A percentile compares a stretch with the other conserved stretches of the same genome.
These are phyloP conservation scores for Aegilops sharonensis DNA, from an alignment of 176 grass and related monocot species.

Conservation along the genomic window DNA sequence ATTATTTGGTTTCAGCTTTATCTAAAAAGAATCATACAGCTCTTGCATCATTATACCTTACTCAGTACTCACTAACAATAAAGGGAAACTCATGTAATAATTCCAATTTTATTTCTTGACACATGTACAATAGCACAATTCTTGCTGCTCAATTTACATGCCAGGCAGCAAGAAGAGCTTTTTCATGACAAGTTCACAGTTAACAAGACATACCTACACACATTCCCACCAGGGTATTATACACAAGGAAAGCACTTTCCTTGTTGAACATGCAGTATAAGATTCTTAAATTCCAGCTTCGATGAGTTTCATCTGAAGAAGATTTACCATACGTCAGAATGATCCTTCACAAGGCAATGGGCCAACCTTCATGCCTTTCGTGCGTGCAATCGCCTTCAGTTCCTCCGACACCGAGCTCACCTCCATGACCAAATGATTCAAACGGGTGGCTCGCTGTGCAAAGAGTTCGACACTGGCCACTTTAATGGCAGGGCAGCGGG, in stretches of 20 bases:
- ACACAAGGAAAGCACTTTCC: background rate
- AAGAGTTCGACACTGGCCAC: constrained; percentile 44
- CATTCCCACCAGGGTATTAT: background rate
- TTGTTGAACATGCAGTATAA: constrained; percentile 27
- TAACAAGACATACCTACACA: background rate
- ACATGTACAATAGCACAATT: constrained; percentile 27
- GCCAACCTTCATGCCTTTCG: constrained; percentile 55
- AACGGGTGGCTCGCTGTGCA: constrained; percentile 39
- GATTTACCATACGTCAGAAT: constrained; percentile 26
- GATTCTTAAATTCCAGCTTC: background rate
- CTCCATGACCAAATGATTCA: constrained; percentile 62
- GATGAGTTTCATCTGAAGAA: constrained; percentile 28
- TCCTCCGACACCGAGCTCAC: constrained; percentile 47
- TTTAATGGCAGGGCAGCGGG: constrained; percentile 51
- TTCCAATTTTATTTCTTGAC: background rate
- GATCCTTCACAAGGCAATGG: constrained; percentile 28
- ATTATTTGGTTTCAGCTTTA: background rate
- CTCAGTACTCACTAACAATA: background rate
- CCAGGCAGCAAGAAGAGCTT: constrained; percentile 25
- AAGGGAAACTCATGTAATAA: background rate
- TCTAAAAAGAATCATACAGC: background rate
- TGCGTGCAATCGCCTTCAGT: constrained; percentile 32
- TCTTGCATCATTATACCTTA: background rate
- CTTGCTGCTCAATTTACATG: constrained; percentile 38
- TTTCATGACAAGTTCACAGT: constrained; percentile 13